These are phyloP conservation scores for Capsicum chinense DNA, from an alignment of 257 asterid species.

Conservation along the genomic window DNA sequence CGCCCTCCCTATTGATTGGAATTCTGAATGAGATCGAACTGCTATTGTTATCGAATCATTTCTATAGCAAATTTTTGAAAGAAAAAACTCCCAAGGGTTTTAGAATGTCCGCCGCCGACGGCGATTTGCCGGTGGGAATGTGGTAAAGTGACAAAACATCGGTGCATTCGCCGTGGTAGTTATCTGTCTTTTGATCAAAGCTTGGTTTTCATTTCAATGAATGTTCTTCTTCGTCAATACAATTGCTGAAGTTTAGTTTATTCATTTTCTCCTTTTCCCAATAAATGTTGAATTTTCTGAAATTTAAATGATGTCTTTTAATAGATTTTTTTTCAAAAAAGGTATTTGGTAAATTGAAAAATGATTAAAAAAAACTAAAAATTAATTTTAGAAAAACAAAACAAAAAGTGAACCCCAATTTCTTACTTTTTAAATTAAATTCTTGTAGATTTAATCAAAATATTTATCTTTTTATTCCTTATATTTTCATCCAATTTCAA, in stretches of 20 bases:
- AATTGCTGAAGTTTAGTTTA: neutral
- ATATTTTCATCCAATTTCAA: no score
- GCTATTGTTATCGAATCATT: constrained; percentile 31
- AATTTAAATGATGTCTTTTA: neutral
- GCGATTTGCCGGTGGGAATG: neutral
- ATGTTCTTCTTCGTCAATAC: neutral
- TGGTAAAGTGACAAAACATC: neutral
- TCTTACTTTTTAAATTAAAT: no score
- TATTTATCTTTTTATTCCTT: no score
- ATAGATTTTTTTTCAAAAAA: no score
- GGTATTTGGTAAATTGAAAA: no score
- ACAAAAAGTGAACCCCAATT: no score
- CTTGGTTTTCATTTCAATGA: constrained; percentile 11
- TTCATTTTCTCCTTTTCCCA: neutral
- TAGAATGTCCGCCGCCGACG: constrained; percentile 31
- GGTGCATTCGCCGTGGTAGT: constrained; percentile 10
- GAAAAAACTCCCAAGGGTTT: constrained; percentile 32
- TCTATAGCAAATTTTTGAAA: neutral
- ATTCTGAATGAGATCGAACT: constrained; percentile 37
- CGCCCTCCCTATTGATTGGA: neutral
- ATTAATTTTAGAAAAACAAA: no score
- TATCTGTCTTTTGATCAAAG: constrained; percentile 6
- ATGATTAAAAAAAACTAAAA: no score
- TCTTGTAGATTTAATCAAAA: no score
- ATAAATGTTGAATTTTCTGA: neutral